phyloP scores from a whole-genome alignment of 2,329 filamentous ascomycete genomes.

The Xylaria polymorpha region DNA sequence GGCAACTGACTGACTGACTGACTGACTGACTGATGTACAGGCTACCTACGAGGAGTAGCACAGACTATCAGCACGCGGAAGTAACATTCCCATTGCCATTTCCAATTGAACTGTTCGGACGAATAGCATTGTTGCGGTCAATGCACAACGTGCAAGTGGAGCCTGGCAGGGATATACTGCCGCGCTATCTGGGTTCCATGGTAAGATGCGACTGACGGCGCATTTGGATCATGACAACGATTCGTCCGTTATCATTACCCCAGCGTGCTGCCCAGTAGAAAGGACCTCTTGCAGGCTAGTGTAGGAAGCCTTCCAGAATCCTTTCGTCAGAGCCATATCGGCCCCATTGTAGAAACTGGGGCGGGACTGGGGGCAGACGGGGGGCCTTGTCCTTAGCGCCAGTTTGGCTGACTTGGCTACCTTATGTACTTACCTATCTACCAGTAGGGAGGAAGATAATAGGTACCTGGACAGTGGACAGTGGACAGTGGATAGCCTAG shows the following conservation, averaged over 20 bases:
- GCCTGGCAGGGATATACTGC: neutral
- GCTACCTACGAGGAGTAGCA: too few species aligned
- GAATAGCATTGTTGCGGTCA: slow-evolving; percentile 7
- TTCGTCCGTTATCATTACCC: slow-evolving; percentile 9
- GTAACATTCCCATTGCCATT: neutral
- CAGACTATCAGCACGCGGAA: neutral
- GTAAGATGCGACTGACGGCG: slow-evolving; percentile 4
- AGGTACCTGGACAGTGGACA: slow-evolving; percentile 6
- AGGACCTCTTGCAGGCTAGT: neutral
- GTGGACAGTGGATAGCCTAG: neutral
- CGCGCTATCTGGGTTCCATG: neutral
- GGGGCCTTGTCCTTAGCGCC: neutral
- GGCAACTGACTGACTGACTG: neutral
- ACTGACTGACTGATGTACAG: neutral
- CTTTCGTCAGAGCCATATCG: slow-evolving; percentile 21
- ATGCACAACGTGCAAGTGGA: slow-evolving; percentile 10
- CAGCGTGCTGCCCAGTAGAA: too few species aligned
- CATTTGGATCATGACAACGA: neutral
- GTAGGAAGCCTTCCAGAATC: slow-evolving; percentile 12
- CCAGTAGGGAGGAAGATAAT: neutral
- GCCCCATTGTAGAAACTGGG: slow-evolving; percentile 15
- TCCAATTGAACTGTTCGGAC: neutral
- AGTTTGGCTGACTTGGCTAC: slow-evolving; percentile 1
- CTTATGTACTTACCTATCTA: too few species aligned
- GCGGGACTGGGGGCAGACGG: too few species aligned